Evolutionary conservation across 805 yeast genomes (phyloP).

Genomic region (Schwanniomyces occidentalis): DNA sequence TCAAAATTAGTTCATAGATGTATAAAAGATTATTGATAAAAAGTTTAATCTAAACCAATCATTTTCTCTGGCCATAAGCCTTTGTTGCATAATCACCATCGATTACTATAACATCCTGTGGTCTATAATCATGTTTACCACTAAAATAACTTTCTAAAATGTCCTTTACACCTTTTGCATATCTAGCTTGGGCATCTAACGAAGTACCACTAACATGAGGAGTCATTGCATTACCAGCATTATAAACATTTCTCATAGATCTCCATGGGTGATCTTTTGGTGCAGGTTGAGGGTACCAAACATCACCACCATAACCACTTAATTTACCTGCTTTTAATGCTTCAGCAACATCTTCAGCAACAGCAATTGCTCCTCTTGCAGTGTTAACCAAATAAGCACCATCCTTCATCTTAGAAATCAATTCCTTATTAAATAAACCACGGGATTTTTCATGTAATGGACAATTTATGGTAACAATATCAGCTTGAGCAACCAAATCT

Average conservation of each 20-base stretch:
- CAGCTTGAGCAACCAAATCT: conserved; percentile 66
- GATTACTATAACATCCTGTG: conserved; percentile 72
- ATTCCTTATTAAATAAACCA: conserved; percentile 66
- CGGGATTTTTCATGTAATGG: conserved; percentile 72
- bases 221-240: conserved; percentile 83
- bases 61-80: conserved; percentile 59
- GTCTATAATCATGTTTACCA: conserved; percentile 65
- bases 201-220: conserved; percentile 82
- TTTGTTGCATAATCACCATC: conserved; percentile 73
- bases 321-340: conserved; percentile 69
- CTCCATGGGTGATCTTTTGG: conserved; percentile 80
- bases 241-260: conserved; percentile 59
- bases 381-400: conserved; percentile 78
- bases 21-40: no score
- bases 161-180: conserved; percentile 66
- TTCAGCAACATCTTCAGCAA: conserved; percentile 71
- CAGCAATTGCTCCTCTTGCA: conserved; percentile 80
- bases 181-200: conserved; percentile 75
- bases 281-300: conserved; percentile 85
- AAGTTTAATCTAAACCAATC: conserved; percentile 1
- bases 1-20: no score
- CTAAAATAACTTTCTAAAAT: conserved; percentile 65
- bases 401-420: conserved; percentile 66
- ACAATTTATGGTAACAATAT: conserved; percentile 73
- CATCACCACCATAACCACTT: conserved; percentile 84